A percentile compares a stretch with the other conserved stretches of the same genome.
phyloP scores from a whole-genome alignment of 257 asterid species.

The Solanum pinnatisectum region DNA sequence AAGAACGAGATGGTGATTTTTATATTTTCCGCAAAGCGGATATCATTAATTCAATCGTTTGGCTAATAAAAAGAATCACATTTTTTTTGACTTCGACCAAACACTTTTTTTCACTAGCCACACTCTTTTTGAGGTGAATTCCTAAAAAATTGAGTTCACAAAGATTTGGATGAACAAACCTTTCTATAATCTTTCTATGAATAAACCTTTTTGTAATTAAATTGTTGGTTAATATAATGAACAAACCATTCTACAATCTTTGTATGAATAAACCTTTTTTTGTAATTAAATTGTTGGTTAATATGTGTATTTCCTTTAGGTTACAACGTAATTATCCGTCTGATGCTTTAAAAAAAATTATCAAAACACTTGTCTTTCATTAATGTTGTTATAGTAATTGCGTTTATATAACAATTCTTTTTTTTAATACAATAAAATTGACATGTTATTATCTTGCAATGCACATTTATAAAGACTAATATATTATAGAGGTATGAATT shows the following conservation, averaged over 20 bases:
- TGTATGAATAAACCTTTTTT: background rate
- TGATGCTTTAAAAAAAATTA: background rate
- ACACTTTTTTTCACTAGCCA: background rate
- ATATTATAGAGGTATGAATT: background rate
- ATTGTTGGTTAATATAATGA: background rate
- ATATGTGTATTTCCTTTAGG: background rate
- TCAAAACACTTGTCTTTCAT: background rate
- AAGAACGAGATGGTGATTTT: background rate
- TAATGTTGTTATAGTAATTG: background rate
- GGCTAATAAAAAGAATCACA: background rate
- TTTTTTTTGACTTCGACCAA: too few species aligned
- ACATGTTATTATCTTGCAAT: background rate
- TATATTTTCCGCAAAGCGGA: too few species aligned
- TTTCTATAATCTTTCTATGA: background rate
- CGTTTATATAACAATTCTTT: background rate
- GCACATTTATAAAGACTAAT: background rate
- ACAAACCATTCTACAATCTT: background rate
- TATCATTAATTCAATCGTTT: too few species aligned
- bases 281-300: background rate
- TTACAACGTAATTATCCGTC: background rate
- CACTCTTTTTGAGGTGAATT: background rate
- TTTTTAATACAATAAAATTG: background rate
- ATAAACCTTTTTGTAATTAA: background rate
- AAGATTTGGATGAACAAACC: background rate
- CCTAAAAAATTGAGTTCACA: background rate